phyloP scores from a whole-genome alignment of 2,329 filamentous ascomycete species.

The Nemania serpens region DNA sequence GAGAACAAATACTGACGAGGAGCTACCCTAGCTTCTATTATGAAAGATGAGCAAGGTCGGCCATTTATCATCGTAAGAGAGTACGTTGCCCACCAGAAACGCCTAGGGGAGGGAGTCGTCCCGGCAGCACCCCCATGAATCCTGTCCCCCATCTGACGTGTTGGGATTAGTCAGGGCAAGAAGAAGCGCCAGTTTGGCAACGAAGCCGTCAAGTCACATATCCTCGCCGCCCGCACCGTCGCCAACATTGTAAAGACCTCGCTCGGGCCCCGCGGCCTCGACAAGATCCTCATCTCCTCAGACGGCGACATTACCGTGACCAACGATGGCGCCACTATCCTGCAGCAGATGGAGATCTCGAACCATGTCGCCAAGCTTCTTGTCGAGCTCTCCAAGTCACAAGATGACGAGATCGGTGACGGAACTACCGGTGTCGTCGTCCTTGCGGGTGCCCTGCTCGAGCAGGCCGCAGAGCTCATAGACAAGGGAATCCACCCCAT shows the following conservation, averaged over 20 bases:
- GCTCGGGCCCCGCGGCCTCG: conserved; percentile 89
- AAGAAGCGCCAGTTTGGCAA: conserved; percentile 97
- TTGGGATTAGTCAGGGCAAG: conserved; percentile 76
- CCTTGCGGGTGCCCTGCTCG: conserved; percentile 88
- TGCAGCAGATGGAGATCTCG: conserved; percentile 97
- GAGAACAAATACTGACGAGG: conserved; percentile 27
- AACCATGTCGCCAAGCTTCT: conserved; percentile 98
- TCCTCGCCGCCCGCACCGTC: conserved; percentile 93
- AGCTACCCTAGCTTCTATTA: conserved; percentile 62
- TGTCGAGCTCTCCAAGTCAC: conserved; percentile 96
- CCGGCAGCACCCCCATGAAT: neutral
- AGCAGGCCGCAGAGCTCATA: conserved; percentile 96
- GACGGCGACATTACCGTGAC: conserved; percentile 99
- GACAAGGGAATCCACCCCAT: conserved; percentile 99
- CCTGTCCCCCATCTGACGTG: conserved; percentile 20
- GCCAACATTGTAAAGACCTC: conserved; percentile 98
- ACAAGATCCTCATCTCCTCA: conserved; percentile 98
- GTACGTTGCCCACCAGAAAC: conserved; percentile 59
- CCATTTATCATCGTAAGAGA: conserved; percentile 99
- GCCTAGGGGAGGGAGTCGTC: neutral
- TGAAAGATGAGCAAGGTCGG: conserved; percentile 96
- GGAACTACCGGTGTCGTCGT: conserved; percentile 98
- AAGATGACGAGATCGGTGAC: conserved; percentile 98
- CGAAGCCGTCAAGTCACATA: conserved; percentile 98
- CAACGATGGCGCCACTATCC: conserved; percentile 97